Conservation (phyloP, 2,329 filamentous ascomycete genomes). For the Fusarium stilboides region DNA sequence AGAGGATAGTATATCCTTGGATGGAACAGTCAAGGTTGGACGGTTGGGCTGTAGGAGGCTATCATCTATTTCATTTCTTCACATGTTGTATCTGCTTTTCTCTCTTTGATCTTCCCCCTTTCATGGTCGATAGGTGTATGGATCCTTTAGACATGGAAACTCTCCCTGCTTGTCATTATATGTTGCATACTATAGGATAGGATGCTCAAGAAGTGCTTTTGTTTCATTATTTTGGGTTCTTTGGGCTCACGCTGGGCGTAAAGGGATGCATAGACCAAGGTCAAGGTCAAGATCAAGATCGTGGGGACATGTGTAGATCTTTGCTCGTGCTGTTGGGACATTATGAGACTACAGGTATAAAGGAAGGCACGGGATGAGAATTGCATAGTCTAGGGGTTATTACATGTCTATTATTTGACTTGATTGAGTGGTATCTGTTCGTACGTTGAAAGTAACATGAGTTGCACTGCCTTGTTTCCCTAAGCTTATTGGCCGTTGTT, state of each 20-base stretch:
- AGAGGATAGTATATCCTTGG: neutral
- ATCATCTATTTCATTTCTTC: slow-evolving; percentile 36
- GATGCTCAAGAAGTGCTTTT: slow-evolving; percentile 31
- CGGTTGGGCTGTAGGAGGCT: slow-evolving; percentile 37
- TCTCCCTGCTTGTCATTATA: slow-evolving; percentile 25
- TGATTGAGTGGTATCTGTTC: neutral
- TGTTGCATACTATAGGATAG: slow-evolving; percentile 30
- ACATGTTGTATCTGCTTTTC: slow-evolving; percentile 22
- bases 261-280: neutral
- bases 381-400: neutral
- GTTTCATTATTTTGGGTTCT: neutral
- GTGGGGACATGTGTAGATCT: neutral
- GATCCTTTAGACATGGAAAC: slow-evolving; percentile 29
- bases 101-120: slow-evolving; percentile 12
- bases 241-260: neutral
- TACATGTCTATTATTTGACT: neutral
- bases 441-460: neutral
- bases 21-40: slow-evolving; percentile 21
- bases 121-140: slow-evolving; percentile 33
- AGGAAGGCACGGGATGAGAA: neutral
- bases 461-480: neutral
- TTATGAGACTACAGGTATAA: neutral
- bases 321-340: neutral
- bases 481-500: slow-evolving; percentile 1
- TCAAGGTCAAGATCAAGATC: neutral